phyloP scores from a whole-genome alignment of 2,329 filamentous ascomycete genomes.

The Kalmusia sp. region DNA sequence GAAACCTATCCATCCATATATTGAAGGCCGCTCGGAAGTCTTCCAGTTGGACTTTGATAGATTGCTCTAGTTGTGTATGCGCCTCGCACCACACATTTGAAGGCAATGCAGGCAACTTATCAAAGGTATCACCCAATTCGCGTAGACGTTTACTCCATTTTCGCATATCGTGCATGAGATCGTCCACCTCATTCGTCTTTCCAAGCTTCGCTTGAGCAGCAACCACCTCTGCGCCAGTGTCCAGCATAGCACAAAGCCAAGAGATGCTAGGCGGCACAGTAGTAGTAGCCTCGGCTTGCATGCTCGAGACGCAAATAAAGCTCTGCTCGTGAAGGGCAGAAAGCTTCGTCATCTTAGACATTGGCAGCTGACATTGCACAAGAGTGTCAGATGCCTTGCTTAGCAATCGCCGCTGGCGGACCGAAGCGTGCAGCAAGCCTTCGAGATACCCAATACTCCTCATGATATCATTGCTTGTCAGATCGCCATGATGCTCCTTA shows the following conservation, averaged over 20 bases:
- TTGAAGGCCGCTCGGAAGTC: constrained; percentile 26
- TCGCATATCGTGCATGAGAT: constrained; percentile 30
- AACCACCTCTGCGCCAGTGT: constrained; percentile 67
- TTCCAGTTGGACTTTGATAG: constrained; percentile 17
- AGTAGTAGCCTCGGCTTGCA: constrained; percentile 15
- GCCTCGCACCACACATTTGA: constrained; percentile 30
- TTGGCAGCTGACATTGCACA: constrained; percentile 46
- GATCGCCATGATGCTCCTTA: constrained; percentile 80
- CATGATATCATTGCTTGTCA: constrained; percentile 79
- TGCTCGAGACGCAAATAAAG: constrained; percentile 23
- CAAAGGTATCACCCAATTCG: constrained; percentile 21
- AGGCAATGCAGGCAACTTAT: constrained; percentile 34
- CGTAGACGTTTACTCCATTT: constrained; percentile 29
- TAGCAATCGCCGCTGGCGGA: constrained; percentile 64
- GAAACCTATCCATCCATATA: constrained; percentile 27
- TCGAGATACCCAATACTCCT: constrained; percentile 87
- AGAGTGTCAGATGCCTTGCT: constrained; percentile 39
- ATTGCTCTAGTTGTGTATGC: constrained; percentile 21
- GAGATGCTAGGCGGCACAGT: constrained; percentile 31
- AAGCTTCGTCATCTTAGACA: constrained; percentile 43
- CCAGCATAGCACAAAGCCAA: constrained; percentile 76
- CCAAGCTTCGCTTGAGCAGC: constrained; percentile 72
- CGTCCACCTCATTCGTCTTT: constrained; percentile 41
- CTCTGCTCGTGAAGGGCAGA: constrained; percentile 21
- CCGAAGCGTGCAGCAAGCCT: constrained; percentile 73